These are phyloP conservation scores for Hyaloscypha hepaticicola DNA, from an alignment of 495 filamentous ascomycete species.

Conservation along the genomic window DNA sequence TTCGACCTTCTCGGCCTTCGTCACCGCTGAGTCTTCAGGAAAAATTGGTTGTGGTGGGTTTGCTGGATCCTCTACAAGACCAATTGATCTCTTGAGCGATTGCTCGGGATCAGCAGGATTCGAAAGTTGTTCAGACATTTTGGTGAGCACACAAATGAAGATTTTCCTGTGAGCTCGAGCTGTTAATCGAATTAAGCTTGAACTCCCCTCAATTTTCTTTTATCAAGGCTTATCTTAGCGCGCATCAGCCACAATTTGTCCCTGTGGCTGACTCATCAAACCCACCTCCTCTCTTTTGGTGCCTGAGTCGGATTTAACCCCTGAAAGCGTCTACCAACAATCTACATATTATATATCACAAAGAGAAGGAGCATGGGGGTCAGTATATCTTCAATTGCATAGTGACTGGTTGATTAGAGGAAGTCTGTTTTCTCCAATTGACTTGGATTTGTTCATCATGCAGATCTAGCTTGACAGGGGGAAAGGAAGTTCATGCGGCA, in stretches of 20 bases:
- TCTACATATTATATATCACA: background rate
- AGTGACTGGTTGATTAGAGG: background rate
- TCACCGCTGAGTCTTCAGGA: constrained; percentile 35
- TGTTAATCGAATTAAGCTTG: constrained; percentile 13
- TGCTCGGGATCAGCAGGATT: constrained; percentile 16
- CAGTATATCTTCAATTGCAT: constrained; percentile 12
- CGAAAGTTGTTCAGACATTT: background rate
- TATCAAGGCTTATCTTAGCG: constrained; percentile 19
- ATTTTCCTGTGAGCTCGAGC: background rate
- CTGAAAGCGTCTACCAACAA: background rate
- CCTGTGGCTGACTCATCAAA: background rate
- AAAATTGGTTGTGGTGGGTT: constrained; percentile 30
- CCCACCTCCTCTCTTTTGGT: constrained; percentile 1
- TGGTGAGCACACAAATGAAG: background rate
- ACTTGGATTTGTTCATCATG: background rate
- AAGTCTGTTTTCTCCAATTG: constrained; percentile 1
- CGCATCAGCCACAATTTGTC: background rate
- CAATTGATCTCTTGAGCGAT: constrained; percentile 25
- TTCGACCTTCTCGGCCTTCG: constrained; percentile 37
- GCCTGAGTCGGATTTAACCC: background rate
- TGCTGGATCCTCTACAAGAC: constrained; percentile 11
- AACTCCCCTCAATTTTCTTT: constrained; percentile 12
- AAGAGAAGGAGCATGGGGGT: background rate
- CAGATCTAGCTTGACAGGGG: constrained; percentile 22
- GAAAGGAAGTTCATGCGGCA: constrained; percentile 21